These are phyloP conservation scores for Corymbia maculata DNA, from an alignment of 345 rosid species.

Conservation along the genomic window DNA sequence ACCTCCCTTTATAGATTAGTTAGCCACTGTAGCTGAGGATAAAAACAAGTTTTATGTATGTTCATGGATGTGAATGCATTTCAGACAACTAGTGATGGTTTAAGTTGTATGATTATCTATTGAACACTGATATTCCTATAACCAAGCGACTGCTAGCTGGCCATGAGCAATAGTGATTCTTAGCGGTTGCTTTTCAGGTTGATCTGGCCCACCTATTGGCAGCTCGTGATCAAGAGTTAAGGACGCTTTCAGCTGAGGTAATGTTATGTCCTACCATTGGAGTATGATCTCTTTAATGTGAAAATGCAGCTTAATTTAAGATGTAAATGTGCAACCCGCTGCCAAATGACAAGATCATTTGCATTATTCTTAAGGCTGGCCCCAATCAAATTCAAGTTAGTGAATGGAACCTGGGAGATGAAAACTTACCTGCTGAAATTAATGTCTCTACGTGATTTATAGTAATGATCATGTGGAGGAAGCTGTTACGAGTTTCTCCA, in stretches of 20 bases:
- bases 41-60: not conserved
- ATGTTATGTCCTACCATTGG: not conserved
- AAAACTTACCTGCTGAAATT: not conserved
- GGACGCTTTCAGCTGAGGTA: slow-evolving; percentile 94
- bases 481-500: not conserved
- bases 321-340: not conserved
- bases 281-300: not conserved
- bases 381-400: not conserved
- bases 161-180: not conserved
- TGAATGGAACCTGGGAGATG: not conserved
- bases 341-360: not conserved
- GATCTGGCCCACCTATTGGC: slow-evolving; percentile 92
- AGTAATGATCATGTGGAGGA: not conserved
- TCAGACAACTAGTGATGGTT: not conserved
- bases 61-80: not conserved
- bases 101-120: not conserved
- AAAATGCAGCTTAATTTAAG: not conserved
- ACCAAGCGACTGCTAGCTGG: not conserved
- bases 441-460: not conserved
- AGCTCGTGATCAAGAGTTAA: slow-evolving; percentile 88
- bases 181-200: slow-evolving; percentile 39
- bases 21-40: not conserved
- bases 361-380: not conserved
- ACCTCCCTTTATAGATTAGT: not conserved
- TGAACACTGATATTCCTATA: not conserved